These are phyloP conservation scores for Ophiostoma angusticollis DNA, from an alignment of 2,329 filamentous ascomycete genomes.

Conservation along the genomic window DNA sequence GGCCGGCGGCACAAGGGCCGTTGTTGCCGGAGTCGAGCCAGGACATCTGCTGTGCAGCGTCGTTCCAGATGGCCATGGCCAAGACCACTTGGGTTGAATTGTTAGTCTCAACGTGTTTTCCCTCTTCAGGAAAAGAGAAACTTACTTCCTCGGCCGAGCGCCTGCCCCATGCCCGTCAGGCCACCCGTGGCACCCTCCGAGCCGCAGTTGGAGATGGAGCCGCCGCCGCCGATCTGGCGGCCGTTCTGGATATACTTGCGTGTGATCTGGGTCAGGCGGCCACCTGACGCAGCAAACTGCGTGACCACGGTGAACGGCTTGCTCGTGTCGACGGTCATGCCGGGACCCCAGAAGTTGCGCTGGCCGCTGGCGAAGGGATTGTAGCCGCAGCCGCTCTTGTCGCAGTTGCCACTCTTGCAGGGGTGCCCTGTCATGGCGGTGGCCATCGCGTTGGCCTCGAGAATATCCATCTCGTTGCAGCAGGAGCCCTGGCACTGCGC, in stretches of 20 bases:
- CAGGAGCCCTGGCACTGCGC: constrained; percentile 33
- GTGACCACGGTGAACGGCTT: constrained; percentile 25
- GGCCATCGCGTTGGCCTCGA: constrained; percentile 28
- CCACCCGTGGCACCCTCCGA: constrained; percentile 25
- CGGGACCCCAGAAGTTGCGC: constrained; percentile 18
- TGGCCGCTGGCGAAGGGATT: constrained; percentile 23
- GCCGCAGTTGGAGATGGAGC: constrained; percentile 7
- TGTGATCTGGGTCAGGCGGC: constrained; percentile 14
- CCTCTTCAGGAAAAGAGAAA: constrained; percentile 24
- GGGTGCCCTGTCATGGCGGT: constrained; percentile 27
- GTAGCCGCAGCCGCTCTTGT: constrained; percentile 22
- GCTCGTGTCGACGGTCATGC: constrained; percentile 32
- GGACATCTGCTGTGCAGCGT: constrained; percentile 32
- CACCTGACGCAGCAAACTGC: constrained; percentile 26
- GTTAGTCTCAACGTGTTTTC: no score
- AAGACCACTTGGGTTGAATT: no score
- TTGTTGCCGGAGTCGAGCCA: constrained; percentile 34
- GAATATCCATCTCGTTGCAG: constrained; percentile 33
- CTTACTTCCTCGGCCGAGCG: constrained; percentile 7
- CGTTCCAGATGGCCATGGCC: constrained; percentile 36
- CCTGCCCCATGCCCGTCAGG: constrained; percentile 14
- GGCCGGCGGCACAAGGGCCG: constrained; percentile 33
- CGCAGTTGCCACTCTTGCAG: constrained; percentile 25
- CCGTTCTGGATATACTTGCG: constrained; percentile 20
- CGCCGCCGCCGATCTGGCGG: constrained; percentile 14